phyloP scores from a whole-genome alignment of 768 basidiomycete species.

The Suillus ampliporus region DNA sequence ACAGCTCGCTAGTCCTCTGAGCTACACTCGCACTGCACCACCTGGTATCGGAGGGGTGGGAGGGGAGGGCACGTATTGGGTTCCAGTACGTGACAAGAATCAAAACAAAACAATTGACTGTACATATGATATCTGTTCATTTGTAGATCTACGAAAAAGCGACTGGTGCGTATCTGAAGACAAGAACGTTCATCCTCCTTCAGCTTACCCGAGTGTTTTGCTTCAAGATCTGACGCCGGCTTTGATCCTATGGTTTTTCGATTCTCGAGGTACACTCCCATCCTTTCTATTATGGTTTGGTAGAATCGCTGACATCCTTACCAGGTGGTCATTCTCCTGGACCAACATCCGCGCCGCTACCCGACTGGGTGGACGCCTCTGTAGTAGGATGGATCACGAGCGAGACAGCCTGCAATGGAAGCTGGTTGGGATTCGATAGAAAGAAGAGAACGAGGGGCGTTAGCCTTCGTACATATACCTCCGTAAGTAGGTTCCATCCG shows the following conservation, averaged over 20 bases:
- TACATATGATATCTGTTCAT: background rate
- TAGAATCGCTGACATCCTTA: constrained; percentile 15
- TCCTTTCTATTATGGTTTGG: background rate
- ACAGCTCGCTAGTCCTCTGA: constrained; percentile 54
- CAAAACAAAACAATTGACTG: background rate
- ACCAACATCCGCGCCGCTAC: constrained; percentile 39
- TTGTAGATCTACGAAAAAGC: constrained; percentile 33
- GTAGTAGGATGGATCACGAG: constrained; percentile 65
- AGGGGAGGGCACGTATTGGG: constrained; percentile 79
- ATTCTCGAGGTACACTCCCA: constrained; percentile 60
- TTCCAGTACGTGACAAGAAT: constrained; percentile 51
- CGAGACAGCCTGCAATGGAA: constrained; percentile 61
- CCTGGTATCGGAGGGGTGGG: constrained; percentile 64
- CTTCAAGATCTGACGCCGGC: constrained; percentile 48
- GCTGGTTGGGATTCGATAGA: constrained; percentile 60
- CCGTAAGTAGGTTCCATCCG: constrained; percentile 50
- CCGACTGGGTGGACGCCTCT: constrained; percentile 72
- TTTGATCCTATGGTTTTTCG: constrained; percentile 76
- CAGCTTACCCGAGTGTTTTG: background rate
- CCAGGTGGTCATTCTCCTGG: constrained; percentile 54
- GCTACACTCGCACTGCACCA: constrained; percentile 68
- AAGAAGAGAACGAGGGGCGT: constrained; percentile 47
- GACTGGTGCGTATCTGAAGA: constrained; percentile 34
- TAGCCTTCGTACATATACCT: constrained; percentile 80
- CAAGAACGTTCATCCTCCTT: background rate